Evolutionary conservation across 1,139 yeast genomes (phyloP).

Genomic region (Diutina ranongensis): DNA sequence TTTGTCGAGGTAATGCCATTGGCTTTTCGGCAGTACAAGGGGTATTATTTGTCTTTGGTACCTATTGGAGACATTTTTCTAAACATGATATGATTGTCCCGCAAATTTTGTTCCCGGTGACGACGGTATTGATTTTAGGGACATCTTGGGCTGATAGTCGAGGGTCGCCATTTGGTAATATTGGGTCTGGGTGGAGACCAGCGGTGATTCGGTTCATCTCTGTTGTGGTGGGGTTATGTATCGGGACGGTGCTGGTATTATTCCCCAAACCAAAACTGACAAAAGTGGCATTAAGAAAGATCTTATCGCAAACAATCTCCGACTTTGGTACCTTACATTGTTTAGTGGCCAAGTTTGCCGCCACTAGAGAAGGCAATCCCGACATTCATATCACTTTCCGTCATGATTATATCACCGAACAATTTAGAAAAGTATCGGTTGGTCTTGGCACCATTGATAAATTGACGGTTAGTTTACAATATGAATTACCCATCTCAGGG

Average conservation of each 20-base stretch:
- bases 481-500: conserved; percentile 23
- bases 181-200: conserved; percentile 21
- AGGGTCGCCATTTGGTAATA: conserved; percentile 13
- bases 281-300: conserved; percentile 18
- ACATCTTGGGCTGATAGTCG: conserved; percentile 23
- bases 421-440: conserved; percentile 16
- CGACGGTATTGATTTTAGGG: conserved; percentile 23
- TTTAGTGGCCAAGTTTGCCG: conserved; percentile 20
- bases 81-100: conserved; percentile 21
- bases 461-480: conserved; percentile 19
- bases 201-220: conserved; percentile 20
- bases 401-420: conserved; percentile 17
- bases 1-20: conserved; percentile 25
- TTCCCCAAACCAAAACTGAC: conserved; percentile 23
- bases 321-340: conserved; percentile 19
- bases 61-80: conserved; percentile 24
- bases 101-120: conserved; percentile 19
- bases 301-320: conserved; percentile 15
- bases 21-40: conserved; percentile 23
- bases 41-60: conserved; percentile 16
- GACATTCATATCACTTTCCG: conserved; percentile 13
- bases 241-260: conserved; percentile 22
- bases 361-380: conserved; percentile 15
- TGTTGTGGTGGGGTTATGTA: conserved; percentile 20
- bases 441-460: conserved; percentile 16